Conservation (phyloP, 768 basidiomycete genomes). For the Serendipita sp. region DNA sequence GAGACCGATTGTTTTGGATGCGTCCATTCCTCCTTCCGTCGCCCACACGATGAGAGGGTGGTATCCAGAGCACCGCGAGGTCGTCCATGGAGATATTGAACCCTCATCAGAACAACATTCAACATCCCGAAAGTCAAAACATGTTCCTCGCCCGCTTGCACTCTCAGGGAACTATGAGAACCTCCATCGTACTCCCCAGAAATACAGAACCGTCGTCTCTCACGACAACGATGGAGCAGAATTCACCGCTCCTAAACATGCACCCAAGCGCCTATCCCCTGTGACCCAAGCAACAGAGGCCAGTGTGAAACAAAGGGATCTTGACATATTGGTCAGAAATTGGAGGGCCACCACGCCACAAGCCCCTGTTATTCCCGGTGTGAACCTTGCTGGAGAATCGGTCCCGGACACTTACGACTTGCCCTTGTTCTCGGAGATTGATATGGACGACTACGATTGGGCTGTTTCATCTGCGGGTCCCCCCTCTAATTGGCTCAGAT, state of each 20-base stretch:
- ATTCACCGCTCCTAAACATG: not conserved
- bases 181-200: not conserved
- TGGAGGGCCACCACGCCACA: conserved; percentile 43
- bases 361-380: conserved; percentile 25
- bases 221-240: not conserved
- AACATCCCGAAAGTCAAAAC: conserved; percentile 2
- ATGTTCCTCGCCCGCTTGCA: not conserved
- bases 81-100: conserved; percentile 24
- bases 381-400: conserved; percentile 26
- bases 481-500: conserved; percentile 22
- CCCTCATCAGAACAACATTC: conserved; percentile 15
- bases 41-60: conserved; percentile 33
- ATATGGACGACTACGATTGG: conserved; percentile 53
- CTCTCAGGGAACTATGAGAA: not conserved
- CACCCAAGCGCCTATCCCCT: conserved; percentile 29
- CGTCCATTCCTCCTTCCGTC: conserved; percentile 27
- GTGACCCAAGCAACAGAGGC: conserved; percentile 44
- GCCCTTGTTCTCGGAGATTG: conserved; percentile 24
- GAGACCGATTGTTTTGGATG: conserved; percentile 24
- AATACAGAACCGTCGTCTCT: not conserved
- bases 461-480: conserved; percentile 58
- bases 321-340: conserved; percentile 42
- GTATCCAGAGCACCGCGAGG: conserved; percentile 35
- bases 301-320: conserved; percentile 29
- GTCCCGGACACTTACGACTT: conserved; percentile 13